These are phyloP conservation scores for Penicillium oxalicum DNA, from an alignment of 2,329 filamentous ascomycete species.

Conservation along the genomic window DNA sequence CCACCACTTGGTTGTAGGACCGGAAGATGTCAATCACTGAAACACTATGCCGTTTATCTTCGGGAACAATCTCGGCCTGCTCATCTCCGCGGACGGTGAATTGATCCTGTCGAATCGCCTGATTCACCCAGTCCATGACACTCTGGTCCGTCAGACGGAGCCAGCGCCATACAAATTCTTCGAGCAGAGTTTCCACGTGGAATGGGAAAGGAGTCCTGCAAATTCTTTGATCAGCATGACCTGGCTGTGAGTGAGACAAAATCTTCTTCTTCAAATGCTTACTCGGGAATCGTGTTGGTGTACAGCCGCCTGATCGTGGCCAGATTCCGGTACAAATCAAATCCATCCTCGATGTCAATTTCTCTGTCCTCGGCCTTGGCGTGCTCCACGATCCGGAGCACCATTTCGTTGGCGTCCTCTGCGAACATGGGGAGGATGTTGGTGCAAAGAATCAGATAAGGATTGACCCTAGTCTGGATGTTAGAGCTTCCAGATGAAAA, in stretches of 20 bases:
- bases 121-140: slow-evolving; percentile 76
- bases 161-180: slow-evolving; percentile 95
- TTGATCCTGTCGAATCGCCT: slow-evolving; percentile 82
- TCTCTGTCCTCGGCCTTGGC: slow-evolving; percentile 65
- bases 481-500: slow-evolving; percentile 13
- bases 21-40: slow-evolving; percentile 91
- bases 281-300: slow-evolving; percentile 62
- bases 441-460: slow-evolving; percentile 66
- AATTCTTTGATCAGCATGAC: slow-evolving; percentile 17
- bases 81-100: slow-evolving; percentile 69
- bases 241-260: too few species aligned
- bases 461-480: slow-evolving; percentile 44
- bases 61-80: slow-evolving; percentile 57
- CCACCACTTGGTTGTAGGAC: slow-evolving; percentile 84
- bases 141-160: slow-evolving; percentile 73
- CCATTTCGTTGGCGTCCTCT: slow-evolving; percentile 77
- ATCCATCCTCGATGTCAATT: slow-evolving; percentile 83
- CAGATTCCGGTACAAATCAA: slow-evolving; percentile 85
- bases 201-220: slow-evolving; percentile 66
- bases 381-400: slow-evolving; percentile 70
- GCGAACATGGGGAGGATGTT: slow-evolving; percentile 87
- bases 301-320: slow-evolving; percentile 80
- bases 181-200: slow-evolving; percentile 75
- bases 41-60: slow-evolving; percentile 84
- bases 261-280: slow-evolving; percentile 13